Evolutionary conservation across 2,329 filamentous ascomycete genomes (phyloP).

Genomic region (Microascus cirrosus): DNA sequence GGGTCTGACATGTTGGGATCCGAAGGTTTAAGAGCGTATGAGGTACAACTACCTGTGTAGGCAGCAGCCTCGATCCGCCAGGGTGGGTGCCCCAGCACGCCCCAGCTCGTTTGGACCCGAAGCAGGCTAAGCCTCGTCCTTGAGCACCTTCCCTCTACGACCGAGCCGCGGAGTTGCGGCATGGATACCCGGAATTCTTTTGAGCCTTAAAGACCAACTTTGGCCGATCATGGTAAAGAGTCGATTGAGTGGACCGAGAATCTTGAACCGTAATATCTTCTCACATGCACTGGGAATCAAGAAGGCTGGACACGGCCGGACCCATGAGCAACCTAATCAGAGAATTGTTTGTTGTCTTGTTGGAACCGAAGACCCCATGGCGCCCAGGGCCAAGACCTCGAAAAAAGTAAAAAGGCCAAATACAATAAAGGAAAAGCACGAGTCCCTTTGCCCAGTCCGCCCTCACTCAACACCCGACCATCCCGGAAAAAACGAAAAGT

Average conservation of each 20-base stretch:
- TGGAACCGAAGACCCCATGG: not conserved
- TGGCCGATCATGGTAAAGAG: not conserved
- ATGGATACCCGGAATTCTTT: no score
- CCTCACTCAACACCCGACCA: conserved; percentile 5
- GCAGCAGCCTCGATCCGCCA: no score
- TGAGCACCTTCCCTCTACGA: no score
- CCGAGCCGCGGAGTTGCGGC: no score
- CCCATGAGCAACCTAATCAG: not conserved
- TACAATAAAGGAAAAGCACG: conserved; percentile 3
- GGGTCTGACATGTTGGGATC: no score
- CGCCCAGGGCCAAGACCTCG: not conserved
- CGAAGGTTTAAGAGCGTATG: no score
- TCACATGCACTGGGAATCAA: not conserved
- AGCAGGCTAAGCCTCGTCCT: no score
- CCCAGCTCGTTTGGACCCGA: no score
- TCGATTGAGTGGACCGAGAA: not conserved
- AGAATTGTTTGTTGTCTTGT: not conserved
- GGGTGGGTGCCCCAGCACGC: no score
- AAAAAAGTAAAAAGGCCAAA: not conserved
- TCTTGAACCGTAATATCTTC: not conserved
- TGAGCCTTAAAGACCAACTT: no score
- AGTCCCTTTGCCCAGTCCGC: conserved; percentile 2
- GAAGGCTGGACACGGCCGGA: not conserved
- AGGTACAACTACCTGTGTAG: no score
- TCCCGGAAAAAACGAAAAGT: conserved; percentile 3